These are phyloP conservation scores for Ustilago hordei DNA, from an alignment of 1,284 basidiomycete species.

Conservation along the genomic window DNA sequence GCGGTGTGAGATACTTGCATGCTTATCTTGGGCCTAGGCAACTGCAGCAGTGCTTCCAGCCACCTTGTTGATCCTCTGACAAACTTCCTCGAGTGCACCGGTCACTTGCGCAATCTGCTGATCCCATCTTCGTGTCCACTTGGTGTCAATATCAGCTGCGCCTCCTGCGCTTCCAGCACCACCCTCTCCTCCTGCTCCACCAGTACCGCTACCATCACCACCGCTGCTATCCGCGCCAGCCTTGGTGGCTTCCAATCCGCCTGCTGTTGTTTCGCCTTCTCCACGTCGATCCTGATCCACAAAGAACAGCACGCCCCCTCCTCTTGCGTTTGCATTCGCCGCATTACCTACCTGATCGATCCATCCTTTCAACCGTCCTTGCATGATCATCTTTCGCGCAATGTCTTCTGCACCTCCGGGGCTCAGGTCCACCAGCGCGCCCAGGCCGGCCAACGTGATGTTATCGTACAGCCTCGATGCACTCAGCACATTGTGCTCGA, in stretches of 20 bases:
- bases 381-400: slow-evolving; percentile 95
- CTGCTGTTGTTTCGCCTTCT: slow-evolving; percentile 47
- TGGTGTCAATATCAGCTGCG: slow-evolving; percentile 33
- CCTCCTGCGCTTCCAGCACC: slow-evolving; percentile 17
- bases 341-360: slow-evolving; percentile 84
- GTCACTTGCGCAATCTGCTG: slow-evolving; percentile 52
- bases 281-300: slow-evolving; percentile 74
- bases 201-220: slow-evolving; percentile 13
- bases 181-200: slow-evolving; percentile 15
- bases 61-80: slow-evolving; percentile 47
- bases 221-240: slow-evolving; percentile 8
- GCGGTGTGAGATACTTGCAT: not conserved
- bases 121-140: slow-evolving; percentile 54
- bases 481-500: slow-evolving; percentile 97
- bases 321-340: slow-evolving; percentile 1
- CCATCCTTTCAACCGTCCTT: slow-evolving; percentile 86
- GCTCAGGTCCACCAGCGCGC: slow-evolving; percentile 54
- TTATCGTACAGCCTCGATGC: slow-evolving; percentile 77
- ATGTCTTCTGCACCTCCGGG: slow-evolving; percentile 86
- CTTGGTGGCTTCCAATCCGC: slow-evolving; percentile 44
- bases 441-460: slow-evolving; percentile 58
- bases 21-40: not conserved
- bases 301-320: slow-evolving; percentile 82
- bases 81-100: slow-evolving; percentile 48
- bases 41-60: slow-evolving; percentile 8